Base-by-base conservation (phyloP, 441 rosid genomes). In the Aleurites moluccanus region DNA sequence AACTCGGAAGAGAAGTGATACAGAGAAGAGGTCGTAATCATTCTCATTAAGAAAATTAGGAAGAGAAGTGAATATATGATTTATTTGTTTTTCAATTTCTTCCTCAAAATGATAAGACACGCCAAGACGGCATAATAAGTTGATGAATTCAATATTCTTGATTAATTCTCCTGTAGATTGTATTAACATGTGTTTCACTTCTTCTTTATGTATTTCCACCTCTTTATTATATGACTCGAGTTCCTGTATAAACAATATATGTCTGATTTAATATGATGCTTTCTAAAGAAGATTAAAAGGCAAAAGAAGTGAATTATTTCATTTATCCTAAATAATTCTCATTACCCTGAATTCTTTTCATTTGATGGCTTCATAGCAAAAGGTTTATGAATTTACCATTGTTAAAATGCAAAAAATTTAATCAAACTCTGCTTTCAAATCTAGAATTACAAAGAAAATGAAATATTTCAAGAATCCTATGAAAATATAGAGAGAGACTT, bases 41-140 rank as follows among this genome's bases (percentile, higher is more conserved):
- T 50, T 50, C 4, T 50, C 4, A 16, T 14, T 18, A 50, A 50
- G 18, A 4, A 14, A 15, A 50, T 50, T 18, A 50, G 18, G 55
- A 50, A 50, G 18, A 1, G 4, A 0, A 50, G 14, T 50, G n/a
- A 49, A 49, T 2, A 50, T 50, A 50, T 50, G 20, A 50, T 14
- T 14, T 50, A 16, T 3, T 15, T 50, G 55, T 16, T 50, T 18
- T 14, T 50, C 55, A 50, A 50, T 50, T 50, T 50, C 20, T 13
- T 50, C 15, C 4, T 50, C 55, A 50, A 50, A 50, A 50, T 50
- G 55, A 50, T 50, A 50, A 1, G 55, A 50, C 3, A 50, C n/a
- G 2, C 68, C 78, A 3, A 68, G 52, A 11, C 62, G 60, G 10
- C 67, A 75, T n/a, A 75, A 11, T 21, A 69, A 68, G 35, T 75